Evolutionary conservation across 306 rosid genomes (phyloP).

Genomic region (Arachis hypogaea): DNA sequence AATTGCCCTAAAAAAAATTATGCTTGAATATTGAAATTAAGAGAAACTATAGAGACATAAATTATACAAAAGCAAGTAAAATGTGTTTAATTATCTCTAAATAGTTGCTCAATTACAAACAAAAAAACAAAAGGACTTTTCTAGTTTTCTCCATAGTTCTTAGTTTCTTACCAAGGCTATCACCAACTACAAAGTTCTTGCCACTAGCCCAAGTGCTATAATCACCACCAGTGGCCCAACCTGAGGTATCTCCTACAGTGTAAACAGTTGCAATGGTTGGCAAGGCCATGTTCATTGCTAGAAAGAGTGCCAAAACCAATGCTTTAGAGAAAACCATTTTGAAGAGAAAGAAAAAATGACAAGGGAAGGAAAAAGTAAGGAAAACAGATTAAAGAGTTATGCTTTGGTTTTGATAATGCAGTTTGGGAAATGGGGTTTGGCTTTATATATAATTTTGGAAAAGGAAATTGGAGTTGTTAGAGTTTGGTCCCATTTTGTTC

Average conservation of each 20-base stretch:
- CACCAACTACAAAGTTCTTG: constrained; percentile 74
- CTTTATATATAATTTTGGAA: constrained; percentile 54
- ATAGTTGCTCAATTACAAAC: too few relatives aligned
- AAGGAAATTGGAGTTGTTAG: constrained; percentile 53
- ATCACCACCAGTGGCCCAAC: constrained; percentile 71
- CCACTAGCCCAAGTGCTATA: constrained; percentile 75
- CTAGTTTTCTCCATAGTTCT: not conserved
- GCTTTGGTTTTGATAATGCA: constrained; percentile 22
- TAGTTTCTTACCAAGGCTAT: constrained; percentile 63
- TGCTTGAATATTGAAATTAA: too few relatives aligned
- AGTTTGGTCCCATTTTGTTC: constrained; percentile 55
- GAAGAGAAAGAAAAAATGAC: not conserved
- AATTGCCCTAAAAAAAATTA: too few relatives aligned
- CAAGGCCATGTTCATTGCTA: constrained; percentile 52
- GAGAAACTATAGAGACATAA: too few relatives aligned
- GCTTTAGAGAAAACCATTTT: constrained; percentile 55
- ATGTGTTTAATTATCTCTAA: too few relatives aligned
- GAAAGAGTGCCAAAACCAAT: constrained; percentile 35
- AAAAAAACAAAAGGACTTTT: not conserved
- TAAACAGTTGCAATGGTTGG: constrained; percentile 61
- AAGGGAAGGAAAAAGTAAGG: not conserved
- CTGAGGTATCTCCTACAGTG: constrained; percentile 77
- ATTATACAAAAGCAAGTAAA: too few relatives aligned
- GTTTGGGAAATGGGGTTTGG: constrained; percentile 34
- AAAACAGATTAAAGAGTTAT: constrained; percentile 15